A percentile compares a stretch with the other conserved stretches of the same genome.
These are phyloP conservation scores for Corylus heterophylla DNA, from an alignment of 306 rosid species.

Conservation along the genomic window DNA sequence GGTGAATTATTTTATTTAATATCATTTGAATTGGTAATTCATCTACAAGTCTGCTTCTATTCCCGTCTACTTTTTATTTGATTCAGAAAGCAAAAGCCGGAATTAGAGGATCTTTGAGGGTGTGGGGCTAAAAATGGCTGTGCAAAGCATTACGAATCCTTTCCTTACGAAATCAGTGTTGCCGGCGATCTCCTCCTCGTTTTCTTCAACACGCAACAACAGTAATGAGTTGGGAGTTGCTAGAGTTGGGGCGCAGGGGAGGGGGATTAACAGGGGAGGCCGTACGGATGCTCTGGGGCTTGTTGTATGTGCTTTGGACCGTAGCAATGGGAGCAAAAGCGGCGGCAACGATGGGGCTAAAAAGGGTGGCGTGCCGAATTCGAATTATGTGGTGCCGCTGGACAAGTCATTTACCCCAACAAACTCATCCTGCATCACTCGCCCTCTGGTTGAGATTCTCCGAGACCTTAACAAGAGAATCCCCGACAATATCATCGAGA, in stretches of 20 bases:
- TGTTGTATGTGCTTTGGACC: constrained; percentile 40
- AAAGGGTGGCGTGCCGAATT: constrained; percentile 58
- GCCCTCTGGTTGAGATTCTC: constrained; percentile 87
- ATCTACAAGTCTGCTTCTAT: not conserved
- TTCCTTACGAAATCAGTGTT: constrained; percentile 9
- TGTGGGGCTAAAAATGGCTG: constrained; percentile 18
- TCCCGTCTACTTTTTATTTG: not conserved
- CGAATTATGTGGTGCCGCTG: constrained; percentile 88
- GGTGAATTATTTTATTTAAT: no score
- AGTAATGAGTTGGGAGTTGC: not conserved
- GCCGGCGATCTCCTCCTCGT: not conserved
- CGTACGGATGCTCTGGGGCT: constrained; percentile 11
- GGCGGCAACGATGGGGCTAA: constrained; percentile 28
- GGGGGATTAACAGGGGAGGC: constrained; percentile 7
- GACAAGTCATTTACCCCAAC: constrained; percentile 67
- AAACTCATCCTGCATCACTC: constrained; percentile 73
- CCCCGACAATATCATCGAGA: constrained; percentile 73
- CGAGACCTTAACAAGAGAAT: constrained; percentile 87
- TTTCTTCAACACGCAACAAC: not conserved
- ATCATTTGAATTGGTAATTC: not conserved
- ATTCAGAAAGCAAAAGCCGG: not conserved
- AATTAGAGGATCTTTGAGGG: not conserved
- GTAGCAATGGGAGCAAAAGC: constrained; percentile 28
- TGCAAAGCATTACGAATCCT: constrained; percentile 20
- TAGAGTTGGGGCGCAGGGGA: constrained; percentile 10